These are phyloP conservation scores for Globisporangium canariense DNA, from an alignment of 352 stramenopile species.

Conservation along the genomic window DNA sequence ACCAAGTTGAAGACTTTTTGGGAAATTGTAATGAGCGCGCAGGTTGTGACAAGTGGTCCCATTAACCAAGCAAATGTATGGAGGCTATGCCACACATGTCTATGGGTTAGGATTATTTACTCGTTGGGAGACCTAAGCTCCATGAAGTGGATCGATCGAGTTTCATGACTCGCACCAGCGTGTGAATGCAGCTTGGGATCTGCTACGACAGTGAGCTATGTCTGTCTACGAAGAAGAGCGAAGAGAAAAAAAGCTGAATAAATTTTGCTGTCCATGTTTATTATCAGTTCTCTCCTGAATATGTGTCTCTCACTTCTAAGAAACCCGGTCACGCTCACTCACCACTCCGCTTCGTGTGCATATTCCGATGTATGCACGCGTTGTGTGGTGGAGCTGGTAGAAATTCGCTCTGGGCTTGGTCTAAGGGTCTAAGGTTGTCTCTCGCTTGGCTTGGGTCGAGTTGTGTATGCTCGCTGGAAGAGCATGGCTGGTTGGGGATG, in stretches of 20 bases:
- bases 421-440: background rate
- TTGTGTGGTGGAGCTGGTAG: background rate
- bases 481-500: background rate
- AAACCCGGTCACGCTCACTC: too few relatives aligned
- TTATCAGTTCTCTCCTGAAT: background rate
- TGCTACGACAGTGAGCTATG: too few relatives aligned
- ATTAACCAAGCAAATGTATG: too few relatives aligned
- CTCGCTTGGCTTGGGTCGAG: background rate
- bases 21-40: background rate
- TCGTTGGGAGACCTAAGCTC: too few relatives aligned
- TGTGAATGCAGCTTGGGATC: too few relatives aligned
- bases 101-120: too few relatives aligned
- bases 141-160: too few relatives aligned
- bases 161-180: too few relatives aligned
- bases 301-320: background rate
- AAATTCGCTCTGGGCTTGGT: background rate
- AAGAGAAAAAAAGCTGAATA: background rate
- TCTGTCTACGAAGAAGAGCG: too few relatives aligned
- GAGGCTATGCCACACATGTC: too few relatives aligned
- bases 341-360: background rate
- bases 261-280: background rate
- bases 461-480: background rate
- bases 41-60: too few relatives aligned
- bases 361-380: conserved; percentile 13
- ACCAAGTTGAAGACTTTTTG: background rate